Percentiles rank a stretch among this genome's conserved stretches.
Conservation (phyloP, 2,329 filamentous ascomycete species). For the Penicillium italicum region DNA sequence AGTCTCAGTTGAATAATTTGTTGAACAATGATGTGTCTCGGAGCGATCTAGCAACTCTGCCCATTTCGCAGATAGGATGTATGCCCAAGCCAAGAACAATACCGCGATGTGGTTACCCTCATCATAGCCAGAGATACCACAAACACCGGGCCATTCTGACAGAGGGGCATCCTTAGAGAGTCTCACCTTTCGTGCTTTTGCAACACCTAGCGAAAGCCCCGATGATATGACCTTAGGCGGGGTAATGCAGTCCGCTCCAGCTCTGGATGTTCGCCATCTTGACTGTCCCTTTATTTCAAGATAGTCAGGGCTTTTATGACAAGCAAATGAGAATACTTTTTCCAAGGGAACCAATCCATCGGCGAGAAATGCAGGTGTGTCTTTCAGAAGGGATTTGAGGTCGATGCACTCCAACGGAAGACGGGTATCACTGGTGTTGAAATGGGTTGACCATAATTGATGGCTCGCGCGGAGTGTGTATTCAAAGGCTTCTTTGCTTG, state of each 20-base stretch:
- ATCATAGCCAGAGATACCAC: slow-evolving; percentile 18
- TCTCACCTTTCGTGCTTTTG: background rate
- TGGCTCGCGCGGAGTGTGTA: background rate
- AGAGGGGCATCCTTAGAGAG: slow-evolving; percentile 8
- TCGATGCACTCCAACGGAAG: background rate
- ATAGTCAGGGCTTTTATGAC: background rate
- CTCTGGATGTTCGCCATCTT: background rate
- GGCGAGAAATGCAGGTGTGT: background rate
- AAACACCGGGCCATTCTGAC: slow-evolving; percentile 18
- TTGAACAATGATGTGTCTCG: slow-evolving; percentile 15
- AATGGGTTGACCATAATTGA: background rate
- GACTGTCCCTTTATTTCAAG: background rate
- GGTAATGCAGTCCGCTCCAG: background rate
- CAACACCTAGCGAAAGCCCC: background rate
- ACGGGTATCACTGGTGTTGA: background rate
- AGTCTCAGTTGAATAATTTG: background rate
- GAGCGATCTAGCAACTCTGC: slow-evolving; percentile 21
- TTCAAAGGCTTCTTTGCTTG: background rate
- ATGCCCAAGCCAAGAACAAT: slow-evolving; percentile 25
- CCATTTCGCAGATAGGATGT: slow-evolving; percentile 25
- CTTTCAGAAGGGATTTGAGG: background rate
- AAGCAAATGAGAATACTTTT: background rate
- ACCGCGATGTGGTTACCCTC: slow-evolving; percentile 22
- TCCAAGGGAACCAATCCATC: background rate
- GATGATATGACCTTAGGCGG: background rate